Evolutionary conservation across 805 yeast species (phyloP).

Genomic region (Lipomyces yamadae): DNA sequence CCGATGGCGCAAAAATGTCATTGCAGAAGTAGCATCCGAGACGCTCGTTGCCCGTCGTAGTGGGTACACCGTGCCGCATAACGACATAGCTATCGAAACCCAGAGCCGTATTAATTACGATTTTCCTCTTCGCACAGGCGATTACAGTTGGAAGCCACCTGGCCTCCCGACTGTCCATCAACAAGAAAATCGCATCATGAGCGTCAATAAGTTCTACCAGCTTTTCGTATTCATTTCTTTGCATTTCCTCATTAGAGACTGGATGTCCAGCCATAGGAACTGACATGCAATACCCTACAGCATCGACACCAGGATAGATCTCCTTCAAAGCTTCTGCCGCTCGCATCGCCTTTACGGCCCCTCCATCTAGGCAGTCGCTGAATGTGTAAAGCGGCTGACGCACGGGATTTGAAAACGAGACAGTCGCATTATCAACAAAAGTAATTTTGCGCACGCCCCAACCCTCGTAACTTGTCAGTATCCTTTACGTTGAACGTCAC

Average conservation of each 20-base stretch:
- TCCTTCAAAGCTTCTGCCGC: conserved; percentile 76
- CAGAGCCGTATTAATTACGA: conserved; percentile 87
- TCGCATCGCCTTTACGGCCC: conserved; percentile 71
- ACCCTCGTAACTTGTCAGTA: conserved; percentile 49
- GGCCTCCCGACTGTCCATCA: conserved; percentile 94
- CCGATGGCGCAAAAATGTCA: conserved; percentile 92
- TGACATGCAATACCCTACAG: conserved; percentile 63
- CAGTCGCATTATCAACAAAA: conserved; percentile 85
- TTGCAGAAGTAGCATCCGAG: conserved; percentile 96
- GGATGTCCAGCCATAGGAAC: conserved; percentile 98
- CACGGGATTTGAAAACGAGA: conserved; percentile 93
- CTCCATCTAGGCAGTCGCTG: conserved; percentile 78
- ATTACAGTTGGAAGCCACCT: conserved; percentile 97
- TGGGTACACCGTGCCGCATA: conserved; percentile 80
- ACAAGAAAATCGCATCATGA: conserved; percentile 78
- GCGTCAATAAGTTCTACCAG: conserved; percentile 59
- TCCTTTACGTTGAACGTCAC: background rate
- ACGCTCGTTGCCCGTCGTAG: conserved; percentile 42
- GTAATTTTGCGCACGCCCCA: conserved; percentile 93
- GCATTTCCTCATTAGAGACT: conserved; percentile 59
- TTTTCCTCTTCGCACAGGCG: conserved; percentile 66
- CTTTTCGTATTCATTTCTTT: conserved; percentile 56
- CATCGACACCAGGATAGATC: conserved; percentile 74
- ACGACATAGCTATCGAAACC: conserved; percentile 94
- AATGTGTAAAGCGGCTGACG: conserved; percentile 86